Evolutionary conservation across 108 stramenopile genomes (phyloP), one percentile per base, ranked within the genome.

Genomic region (Discostella stelligeroides): DNA sequence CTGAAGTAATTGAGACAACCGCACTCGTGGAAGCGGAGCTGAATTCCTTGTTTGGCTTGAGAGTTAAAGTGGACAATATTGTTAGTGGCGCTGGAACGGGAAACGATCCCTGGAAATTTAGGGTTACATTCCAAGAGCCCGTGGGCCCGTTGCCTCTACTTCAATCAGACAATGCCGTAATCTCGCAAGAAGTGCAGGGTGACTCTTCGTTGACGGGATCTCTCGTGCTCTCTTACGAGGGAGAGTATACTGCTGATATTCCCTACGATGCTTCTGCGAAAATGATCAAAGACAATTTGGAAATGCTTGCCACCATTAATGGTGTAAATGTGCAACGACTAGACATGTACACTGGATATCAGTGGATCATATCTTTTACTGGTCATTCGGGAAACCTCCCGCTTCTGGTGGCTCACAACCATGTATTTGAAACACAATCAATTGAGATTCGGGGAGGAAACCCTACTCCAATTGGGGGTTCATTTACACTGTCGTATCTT

Each of bases 361-460:
- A 78, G 42, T 92, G 92, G 91, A 76, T 78, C 29, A 77, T 95
- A 17, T 89, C 94, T 13, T 95, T 95, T 63, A 85, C 80, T 2
- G 77, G 81, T 20, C 81, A 83, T 63, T 65, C 86, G 24, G 94
- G 94, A 9, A 88, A 92, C 71, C 81, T 95, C 10, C 85, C 79
- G 2, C 60, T 57, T 40, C 28, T 93, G 39, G 49, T 60, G 27
- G 87, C 90, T 9, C 64, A 80, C 41, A 59, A 84, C 30, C 43
- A 76, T 50, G 54, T 63, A 13, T 88, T 79, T 55, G 84, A 90
- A 50, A 61, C 84, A 0, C 92, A 93, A 70, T 56, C 56, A 4
- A 63, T 95, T 24, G 43, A 65, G 39, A 84, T 82, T 28, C 30
- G 48, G 0, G 94, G 94, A 15, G 94, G 94, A 7, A 69, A 83